Conservation (phyloP, 1,284 basidiomycete genomes). For the Sporisorium reilianum region DNA sequence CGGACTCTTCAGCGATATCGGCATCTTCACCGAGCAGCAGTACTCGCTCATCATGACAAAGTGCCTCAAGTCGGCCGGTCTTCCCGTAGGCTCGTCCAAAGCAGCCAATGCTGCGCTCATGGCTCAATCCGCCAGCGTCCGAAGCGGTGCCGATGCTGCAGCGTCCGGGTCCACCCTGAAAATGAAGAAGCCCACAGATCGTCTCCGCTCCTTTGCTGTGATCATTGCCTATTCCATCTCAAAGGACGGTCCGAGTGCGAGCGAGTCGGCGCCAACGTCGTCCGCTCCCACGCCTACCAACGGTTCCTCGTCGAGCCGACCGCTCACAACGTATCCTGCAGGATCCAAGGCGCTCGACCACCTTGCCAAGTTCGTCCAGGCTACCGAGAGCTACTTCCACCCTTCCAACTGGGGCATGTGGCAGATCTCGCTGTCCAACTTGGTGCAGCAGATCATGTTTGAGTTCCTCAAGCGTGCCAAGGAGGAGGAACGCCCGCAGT, state of each 20-base stretch:
- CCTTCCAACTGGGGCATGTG: slow-evolving; percentile 72
- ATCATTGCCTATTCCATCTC: slow-evolving; percentile 92
- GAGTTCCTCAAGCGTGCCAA: slow-evolving; percentile 75
- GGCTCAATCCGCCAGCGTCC: slow-evolving; percentile 58
- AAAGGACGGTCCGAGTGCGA: slow-evolving; percentile 77
- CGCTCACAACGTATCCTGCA: slow-evolving; percentile 75
- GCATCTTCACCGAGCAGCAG: slow-evolving; percentile 87
- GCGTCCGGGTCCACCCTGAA: slow-evolving; percentile 77
- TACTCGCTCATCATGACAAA: slow-evolving; percentile 89
- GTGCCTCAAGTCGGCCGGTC: slow-evolving; percentile 83
- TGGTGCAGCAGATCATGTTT: slow-evolving; percentile 83
- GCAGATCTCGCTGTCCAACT: slow-evolving; percentile 79
- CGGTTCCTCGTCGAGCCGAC: slow-evolving; percentile 25
- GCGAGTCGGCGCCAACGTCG: slow-evolving; percentile 33
- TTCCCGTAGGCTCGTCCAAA: slow-evolving; percentile 73
- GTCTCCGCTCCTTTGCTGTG: slow-evolving; percentile 82
- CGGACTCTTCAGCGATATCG: slow-evolving; percentile 78
- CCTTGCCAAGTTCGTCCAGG: slow-evolving; percentile 87
- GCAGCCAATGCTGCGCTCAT: slow-evolving; percentile 59
- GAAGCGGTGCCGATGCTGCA: slow-evolving; percentile 72
- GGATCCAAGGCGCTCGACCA: slow-evolving; percentile 92
- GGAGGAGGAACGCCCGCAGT: slow-evolving; percentile 83
- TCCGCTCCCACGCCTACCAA: slow-evolving; percentile 30
- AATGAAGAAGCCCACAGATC: slow-evolving; percentile 82
- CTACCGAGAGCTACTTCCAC: slow-evolving; percentile 92